Base-by-base conservation (phyloP, 2,329 filamentous ascomycete species). In the Cytospora chrysosperma region DNA sequence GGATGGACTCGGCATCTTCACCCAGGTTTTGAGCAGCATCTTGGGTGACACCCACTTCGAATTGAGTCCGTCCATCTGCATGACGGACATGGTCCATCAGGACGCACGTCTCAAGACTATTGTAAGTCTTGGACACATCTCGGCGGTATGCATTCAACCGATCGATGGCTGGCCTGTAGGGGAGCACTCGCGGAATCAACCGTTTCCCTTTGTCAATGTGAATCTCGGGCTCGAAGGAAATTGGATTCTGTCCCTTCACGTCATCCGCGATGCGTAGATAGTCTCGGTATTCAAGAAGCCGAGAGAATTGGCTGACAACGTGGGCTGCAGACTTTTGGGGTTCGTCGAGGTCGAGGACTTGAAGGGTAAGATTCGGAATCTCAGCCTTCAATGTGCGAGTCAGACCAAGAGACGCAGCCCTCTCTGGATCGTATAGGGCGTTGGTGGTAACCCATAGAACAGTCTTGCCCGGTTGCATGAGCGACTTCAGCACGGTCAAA, bases 121-220 rank as follows among this genome's bases (percentile, higher is more conserved):
- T 76, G 27, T 74, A 55, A 0, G 65, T 63, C 2, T 65, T 69
- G 0, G 72, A 66, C 10, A 81, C 72, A 1, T 75, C 62, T 8
- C 78, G 72, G 9, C 78, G 74, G 2, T 72, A 59, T 1, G 77
- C 72, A 56, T 79, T 81, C 55, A 74, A 67, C 0, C 76, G 71
- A 47, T 77, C 70, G 60, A 79, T 81, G 7, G 69, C 75, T 1
- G 70, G 62, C 49, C 74, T 72, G 68, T 75, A 77, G 0, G 79
- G 76, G 2, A 79, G 21, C 3, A 80, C 69, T 0, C 79, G 76
- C 0, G 78, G 75, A 3, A 81, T 70, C 0, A 77, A 65, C 0
- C 73, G 72, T 5, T 53, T 67, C 1, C 74, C 75, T 2, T 69
- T 61, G 43, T 77, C 70, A 1, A 79, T 68, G 49, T 78, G 72